Evolutionary conservation across 768 basidiomycete species (phyloP).

Genomic region (Naganishia kalamii): DNA sequence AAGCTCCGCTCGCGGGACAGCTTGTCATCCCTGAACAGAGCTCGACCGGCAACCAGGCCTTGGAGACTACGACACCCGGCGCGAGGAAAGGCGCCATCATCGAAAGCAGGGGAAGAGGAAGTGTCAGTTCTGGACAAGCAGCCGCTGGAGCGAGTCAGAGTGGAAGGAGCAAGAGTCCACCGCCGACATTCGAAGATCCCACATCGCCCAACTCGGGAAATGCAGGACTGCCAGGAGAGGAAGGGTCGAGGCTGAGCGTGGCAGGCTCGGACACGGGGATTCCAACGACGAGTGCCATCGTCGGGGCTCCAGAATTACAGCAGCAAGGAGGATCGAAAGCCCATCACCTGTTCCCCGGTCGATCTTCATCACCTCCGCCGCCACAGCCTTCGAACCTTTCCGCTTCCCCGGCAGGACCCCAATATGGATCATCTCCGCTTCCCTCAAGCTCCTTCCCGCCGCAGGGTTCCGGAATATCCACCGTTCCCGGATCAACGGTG

Average conservation of each 20-base stretch:
- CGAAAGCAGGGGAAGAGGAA: slow-evolving; percentile 13
- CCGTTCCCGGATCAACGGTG: neutral
- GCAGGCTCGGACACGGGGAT: neutral
- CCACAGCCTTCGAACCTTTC: slow-evolving; percentile 47
- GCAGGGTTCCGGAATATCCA: slow-evolving; percentile 15
- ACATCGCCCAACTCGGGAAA: neutral
- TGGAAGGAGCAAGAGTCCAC: slow-evolving; percentile 22
- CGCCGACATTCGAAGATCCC: slow-evolving; percentile 11
- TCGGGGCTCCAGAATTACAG: slow-evolving; percentile 7
- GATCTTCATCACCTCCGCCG: slow-evolving; percentile 70
- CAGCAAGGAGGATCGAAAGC: neutral
- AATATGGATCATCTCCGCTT: neutral
- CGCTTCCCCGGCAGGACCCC: slow-evolving; percentile 26
- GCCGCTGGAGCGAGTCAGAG: slow-evolving; percentile 21
- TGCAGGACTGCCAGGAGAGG: neutral
- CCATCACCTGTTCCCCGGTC: slow-evolving; percentile 13
- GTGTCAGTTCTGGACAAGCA: slow-evolving; percentile 12
- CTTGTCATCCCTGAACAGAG: slow-evolving; percentile 20
- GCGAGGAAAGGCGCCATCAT: slow-evolving; percentile 4
- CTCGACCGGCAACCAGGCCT: neutral
- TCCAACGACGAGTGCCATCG: slow-evolving; percentile 4
- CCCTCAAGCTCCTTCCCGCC: slow-evolving; percentile 21
- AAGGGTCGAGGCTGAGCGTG: neutral
- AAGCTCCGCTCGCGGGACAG: slow-evolving; percentile 19
- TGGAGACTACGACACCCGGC: slow-evolving; percentile 6